Conservation (phyloP, 2,329 filamentous ascomycete genomes). For the Xylaria sp. region DNA sequence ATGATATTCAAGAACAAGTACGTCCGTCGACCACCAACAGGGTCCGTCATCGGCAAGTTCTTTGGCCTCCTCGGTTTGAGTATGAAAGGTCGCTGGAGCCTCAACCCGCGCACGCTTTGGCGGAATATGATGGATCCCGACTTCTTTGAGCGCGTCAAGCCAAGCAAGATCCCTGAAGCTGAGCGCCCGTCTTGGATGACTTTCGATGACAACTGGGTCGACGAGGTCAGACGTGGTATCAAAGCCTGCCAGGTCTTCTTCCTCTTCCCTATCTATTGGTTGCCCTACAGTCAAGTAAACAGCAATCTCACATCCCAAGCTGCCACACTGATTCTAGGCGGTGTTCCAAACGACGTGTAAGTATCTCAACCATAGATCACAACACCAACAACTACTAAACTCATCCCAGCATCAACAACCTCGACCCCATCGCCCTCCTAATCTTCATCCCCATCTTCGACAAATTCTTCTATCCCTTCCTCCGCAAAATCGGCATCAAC, state of each 20-base stretch:
- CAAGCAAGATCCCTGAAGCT: constrained; percentile 52
- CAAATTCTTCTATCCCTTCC: constrained; percentile 53
- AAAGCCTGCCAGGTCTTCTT: constrained; percentile 56
- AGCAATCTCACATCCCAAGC: constrained; percentile 62
- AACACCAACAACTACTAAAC: too few species aligned
- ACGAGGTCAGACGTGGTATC: constrained; percentile 61
- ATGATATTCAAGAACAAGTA: constrained; percentile 43
- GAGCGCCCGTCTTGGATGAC: constrained; percentile 61
- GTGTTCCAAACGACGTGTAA: constrained; percentile 61
- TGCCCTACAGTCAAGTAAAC: constrained; percentile 62
- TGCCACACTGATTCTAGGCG: constrained; percentile 52
- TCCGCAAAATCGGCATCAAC: constrained; percentile 52
- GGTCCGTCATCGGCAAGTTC: constrained; percentile 63
- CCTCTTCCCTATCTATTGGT: constrained; percentile 60
- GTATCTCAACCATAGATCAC: too few species aligned
- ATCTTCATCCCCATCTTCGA: constrained; percentile 63
- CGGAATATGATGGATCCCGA: constrained; percentile 35
- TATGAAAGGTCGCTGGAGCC: constrained; percentile 57
- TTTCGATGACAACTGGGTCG: constrained; percentile 67
- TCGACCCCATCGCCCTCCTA: constrained; percentile 61
- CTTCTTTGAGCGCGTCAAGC: constrained; percentile 66
- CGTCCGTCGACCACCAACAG: constrained; percentile 50
- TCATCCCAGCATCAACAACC: constrained; percentile 58
- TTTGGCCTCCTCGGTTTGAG: constrained; percentile 55
- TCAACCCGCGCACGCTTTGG: constrained; percentile 49